phyloP scores from a whole-genome alignment of 2,329 filamentous ascomycete genomes.

The Verticillium isaacii region DNA sequence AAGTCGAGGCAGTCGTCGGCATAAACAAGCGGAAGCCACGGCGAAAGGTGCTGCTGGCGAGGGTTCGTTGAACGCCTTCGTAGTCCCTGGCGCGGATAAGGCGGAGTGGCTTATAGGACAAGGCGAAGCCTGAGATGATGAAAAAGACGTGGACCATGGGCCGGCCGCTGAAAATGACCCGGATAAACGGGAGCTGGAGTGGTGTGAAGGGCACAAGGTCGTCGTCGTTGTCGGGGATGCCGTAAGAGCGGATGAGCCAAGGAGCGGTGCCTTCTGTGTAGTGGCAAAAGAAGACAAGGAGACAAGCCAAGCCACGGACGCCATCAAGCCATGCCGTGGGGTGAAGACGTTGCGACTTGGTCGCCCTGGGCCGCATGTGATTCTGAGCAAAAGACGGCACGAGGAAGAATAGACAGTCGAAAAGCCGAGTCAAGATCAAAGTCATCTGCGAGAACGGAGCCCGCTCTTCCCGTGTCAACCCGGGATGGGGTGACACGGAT shows the following conservation, averaged over 20 bases:
- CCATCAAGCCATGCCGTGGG: constrained; percentile 44
- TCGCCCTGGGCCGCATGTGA: constrained; percentile 17
- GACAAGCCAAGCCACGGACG: constrained; percentile 40
- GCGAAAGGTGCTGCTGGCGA: constrained; percentile 42
- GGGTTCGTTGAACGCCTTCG: constrained; percentile 28
- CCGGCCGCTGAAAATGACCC: constrained; percentile 37
- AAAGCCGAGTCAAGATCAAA: constrained; percentile 1
- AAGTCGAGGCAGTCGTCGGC: constrained; percentile 37
- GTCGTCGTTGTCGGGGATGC: constrained; percentile 21
- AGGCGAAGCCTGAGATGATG: constrained; percentile 44
- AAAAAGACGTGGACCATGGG: constrained; percentile 49
- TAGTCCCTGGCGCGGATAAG: constrained; percentile 32
- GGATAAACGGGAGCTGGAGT: constrained; percentile 39
- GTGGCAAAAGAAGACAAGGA: constrained; percentile 44
- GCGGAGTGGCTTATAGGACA: constrained; percentile 38
- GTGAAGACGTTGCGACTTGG: constrained; percentile 20
- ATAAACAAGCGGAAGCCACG: constrained; percentile 42
- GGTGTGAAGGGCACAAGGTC: constrained; percentile 22
- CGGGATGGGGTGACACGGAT: neutral
- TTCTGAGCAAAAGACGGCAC: constrained; percentile 25
- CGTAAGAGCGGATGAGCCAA: constrained; percentile 28
- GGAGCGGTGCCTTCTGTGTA: constrained; percentile 35
- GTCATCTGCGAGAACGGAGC: too few relatives aligned
- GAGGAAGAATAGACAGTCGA: constrained; percentile 17
- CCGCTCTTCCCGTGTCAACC: neutral